A percentile compares a stretch with the other conserved stretches of the same genome.
Conservation (phyloP, 805 yeast species). For the Ogataea allantospora region DNA sequence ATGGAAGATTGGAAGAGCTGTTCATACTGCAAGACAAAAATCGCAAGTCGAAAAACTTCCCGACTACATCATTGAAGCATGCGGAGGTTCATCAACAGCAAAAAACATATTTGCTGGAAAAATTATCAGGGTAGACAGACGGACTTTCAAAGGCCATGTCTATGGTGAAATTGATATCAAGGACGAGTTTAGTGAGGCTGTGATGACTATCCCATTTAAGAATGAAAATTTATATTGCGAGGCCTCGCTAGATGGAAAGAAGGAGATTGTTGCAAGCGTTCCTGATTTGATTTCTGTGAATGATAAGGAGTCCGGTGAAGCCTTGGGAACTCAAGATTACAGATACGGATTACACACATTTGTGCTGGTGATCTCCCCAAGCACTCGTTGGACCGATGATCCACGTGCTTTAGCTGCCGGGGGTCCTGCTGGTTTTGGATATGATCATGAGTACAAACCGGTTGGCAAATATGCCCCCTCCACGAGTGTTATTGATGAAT, state of each 20-base stretch:
- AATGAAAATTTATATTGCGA: constrained; percentile 42
- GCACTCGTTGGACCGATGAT: constrained; percentile 33
- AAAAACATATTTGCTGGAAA: constrained; percentile 39
- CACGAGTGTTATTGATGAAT: constrained; percentile 3
- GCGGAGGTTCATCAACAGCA: constrained; percentile 35
- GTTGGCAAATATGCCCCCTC: constrained; percentile 26
- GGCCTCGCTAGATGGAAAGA: constrained; percentile 17
- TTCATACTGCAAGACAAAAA: constrained; percentile 33
- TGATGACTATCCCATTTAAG: constrained; percentile 39
- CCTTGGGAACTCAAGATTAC: constrained; percentile 45
- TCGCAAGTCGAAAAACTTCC: constrained; percentile 36
- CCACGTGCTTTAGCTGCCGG: constrained; percentile 38
- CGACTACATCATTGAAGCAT: constrained; percentile 34
- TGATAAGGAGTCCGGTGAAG: constrained; percentile 39
- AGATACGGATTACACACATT: constrained; percentile 42
- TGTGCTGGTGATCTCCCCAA: constrained; percentile 38
- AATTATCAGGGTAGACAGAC: constrained; percentile 41
- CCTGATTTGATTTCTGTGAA: constrained; percentile 42
- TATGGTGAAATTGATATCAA: constrained; percentile 39
- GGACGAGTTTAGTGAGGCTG: constrained; percentile 14
- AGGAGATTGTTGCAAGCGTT: constrained; percentile 34
- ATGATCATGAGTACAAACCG: constrained; percentile 35
- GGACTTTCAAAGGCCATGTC: constrained; percentile 40
- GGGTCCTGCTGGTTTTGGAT: constrained; percentile 36
- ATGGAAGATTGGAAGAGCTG: constrained; percentile 47